Evolutionary conservation across 306 rosid species (phyloP).

Genomic region (Fragaria iinumae): DNA sequence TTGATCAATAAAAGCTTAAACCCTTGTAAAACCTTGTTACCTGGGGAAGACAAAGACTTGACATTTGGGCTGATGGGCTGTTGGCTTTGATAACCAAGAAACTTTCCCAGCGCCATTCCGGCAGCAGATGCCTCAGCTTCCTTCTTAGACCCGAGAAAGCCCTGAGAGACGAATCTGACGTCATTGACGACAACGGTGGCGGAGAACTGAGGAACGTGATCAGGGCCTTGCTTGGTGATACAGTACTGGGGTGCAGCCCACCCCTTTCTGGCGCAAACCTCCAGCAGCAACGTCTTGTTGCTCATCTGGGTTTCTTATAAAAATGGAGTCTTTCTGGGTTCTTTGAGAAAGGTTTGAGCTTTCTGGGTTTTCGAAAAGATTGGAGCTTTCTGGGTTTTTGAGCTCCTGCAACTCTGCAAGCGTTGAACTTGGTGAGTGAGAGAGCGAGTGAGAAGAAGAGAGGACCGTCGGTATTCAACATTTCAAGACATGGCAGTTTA

Average conservation of each 20-base stretch:
- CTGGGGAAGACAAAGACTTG: not conserved
- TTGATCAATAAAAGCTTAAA: not conserved
- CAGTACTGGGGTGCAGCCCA: not conserved
- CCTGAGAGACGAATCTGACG: not conserved
- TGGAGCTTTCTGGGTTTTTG: too few species aligned
- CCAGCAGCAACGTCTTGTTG: not conserved
- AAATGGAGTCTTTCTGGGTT: not conserved
- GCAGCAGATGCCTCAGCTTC: constrained; percentile 2
- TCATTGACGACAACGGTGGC: not conserved
- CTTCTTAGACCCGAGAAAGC: not conserved
- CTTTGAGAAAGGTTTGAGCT: not conserved
- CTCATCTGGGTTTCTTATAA: not conserved
- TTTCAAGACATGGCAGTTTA: too few species aligned
- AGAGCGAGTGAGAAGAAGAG: too few species aligned
- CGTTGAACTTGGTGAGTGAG: too few species aligned
- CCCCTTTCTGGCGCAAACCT: not conserved
- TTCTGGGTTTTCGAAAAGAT: too few species aligned
- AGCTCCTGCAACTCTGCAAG: too few species aligned
- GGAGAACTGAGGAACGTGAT: constrained; percentile 1
- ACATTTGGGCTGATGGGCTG: not conserved
- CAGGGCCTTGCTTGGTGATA: not conserved
- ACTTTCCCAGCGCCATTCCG: not conserved
- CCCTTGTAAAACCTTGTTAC: not conserved
- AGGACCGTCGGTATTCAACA: too few species aligned
- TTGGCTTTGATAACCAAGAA: not conserved